Percentiles rank a stretch among this genome's conserved stretches.
phyloP scores from a whole-genome alignment of 805 yeast genomes.

The Spencermartinsiella europaea region DNA sequence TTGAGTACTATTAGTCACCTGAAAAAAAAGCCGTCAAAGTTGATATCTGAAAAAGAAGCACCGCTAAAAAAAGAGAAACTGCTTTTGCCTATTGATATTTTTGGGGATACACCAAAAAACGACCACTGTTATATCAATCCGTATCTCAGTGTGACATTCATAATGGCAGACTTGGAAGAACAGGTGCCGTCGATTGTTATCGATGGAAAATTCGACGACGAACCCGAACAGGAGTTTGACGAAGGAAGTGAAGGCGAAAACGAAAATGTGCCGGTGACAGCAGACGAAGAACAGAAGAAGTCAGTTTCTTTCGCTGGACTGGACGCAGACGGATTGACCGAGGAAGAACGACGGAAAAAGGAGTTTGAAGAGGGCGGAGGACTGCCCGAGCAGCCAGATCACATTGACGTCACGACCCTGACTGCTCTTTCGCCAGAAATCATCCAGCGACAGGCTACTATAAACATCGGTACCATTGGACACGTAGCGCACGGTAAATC shows the following conservation, averaged over 20 bases:
- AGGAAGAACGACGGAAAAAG: conserved; percentile 69
- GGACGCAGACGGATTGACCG: conserved; percentile 51
- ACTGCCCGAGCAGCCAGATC: conserved; percentile 89
- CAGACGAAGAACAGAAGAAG: conserved; percentile 43
- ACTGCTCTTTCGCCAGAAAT: conserved; percentile 93
- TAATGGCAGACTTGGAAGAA: conserved; percentile 65
- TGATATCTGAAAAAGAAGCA: too few relatives aligned
- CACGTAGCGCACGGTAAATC: conserved; percentile 96
- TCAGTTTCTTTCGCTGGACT: conserved; percentile 76
- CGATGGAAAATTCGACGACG: conserved; percentile 50
- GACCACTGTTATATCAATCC: too few relatives aligned
- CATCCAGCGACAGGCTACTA: conserved; percentile 94
- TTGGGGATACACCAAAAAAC: too few relatives aligned
- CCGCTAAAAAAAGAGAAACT: too few relatives aligned
- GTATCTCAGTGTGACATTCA: too few relatives aligned
- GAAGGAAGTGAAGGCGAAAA: conserved; percentile 34
- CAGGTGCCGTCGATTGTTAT: conserved; percentile 82
- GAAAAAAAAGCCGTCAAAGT: not conserved
- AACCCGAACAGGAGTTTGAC: conserved; percentile 42
- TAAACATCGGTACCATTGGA: conserved; percentile 96
- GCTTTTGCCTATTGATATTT: too few relatives aligned
- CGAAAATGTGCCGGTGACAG: conserved; percentile 22
- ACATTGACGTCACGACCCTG: conserved; percentile 75
- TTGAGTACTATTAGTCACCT: not conserved
- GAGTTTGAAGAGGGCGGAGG: conserved; percentile 99